phyloP scores from a whole-genome alignment of 2,329 filamentous ascomycete species.

The Lachnellula willkommii region DNA sequence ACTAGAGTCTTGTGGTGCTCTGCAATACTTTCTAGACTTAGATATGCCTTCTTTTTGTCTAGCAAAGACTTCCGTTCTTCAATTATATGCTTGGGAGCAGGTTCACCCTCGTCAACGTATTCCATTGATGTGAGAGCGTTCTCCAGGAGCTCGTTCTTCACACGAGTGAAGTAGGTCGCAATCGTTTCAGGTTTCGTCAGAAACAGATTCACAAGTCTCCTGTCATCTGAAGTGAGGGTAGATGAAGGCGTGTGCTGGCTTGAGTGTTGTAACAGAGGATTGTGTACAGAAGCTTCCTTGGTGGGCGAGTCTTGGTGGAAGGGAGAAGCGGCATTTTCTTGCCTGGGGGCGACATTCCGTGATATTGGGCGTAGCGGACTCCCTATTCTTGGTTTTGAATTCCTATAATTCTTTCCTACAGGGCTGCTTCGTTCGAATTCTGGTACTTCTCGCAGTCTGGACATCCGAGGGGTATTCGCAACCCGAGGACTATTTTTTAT shows the following conservation, averaged over 20 bases:
- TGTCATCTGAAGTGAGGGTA: conserved; percentile 23
- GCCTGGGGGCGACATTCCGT: conserved; percentile 17
- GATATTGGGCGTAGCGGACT: conserved; percentile 28
- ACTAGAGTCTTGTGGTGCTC: conserved; percentile 10
- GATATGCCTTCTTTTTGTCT: conserved; percentile 21
- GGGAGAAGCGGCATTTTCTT: conserved; percentile 22
- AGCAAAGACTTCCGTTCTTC: conserved; percentile 22
- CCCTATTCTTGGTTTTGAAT: conserved; percentile 14
- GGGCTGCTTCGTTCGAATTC: conserved; percentile 5
- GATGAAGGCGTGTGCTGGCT: conserved; percentile 20
- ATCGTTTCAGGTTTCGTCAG: conserved; percentile 20
- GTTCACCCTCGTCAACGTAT: conserved; percentile 21
- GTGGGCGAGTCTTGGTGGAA: conserved; percentile 23
- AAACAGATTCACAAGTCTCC: conserved; percentile 21
- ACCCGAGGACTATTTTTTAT: conserved; percentile 16
- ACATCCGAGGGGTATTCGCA: conserved; percentile 4
- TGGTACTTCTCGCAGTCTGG: conserved; percentile 9
- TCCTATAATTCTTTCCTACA: conserved; percentile 3
- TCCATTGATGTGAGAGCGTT: conserved; percentile 18
- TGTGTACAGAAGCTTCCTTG: conserved; percentile 7
- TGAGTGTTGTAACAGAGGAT: conserved; percentile 8
- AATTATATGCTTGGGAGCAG: conserved; percentile 20
- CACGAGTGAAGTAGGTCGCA: conserved; percentile 16
- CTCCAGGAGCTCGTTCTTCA: conserved; percentile 16
- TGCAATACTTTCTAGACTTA: conserved; percentile 6